Percentiles rank a stretch among this genome's conserved stretches.
These are phyloP conservation scores for Wallacemonas sp. DNA, from an alignment of 208 protist genomes.

Conservation along the genomic window DNA sequence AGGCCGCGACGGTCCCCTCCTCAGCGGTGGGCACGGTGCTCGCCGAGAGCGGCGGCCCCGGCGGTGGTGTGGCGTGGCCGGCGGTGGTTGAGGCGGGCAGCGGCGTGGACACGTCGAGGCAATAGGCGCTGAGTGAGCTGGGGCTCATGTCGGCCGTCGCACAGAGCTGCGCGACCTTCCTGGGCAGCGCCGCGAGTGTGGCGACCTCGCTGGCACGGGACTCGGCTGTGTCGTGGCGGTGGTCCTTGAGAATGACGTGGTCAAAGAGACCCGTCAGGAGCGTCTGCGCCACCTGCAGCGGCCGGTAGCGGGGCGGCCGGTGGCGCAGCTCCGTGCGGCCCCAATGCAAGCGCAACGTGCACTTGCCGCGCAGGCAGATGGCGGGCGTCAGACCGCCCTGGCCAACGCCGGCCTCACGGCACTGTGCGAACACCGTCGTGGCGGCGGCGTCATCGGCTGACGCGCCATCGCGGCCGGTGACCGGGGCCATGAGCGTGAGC, in stretches of 20 bases:
- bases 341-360: conserved; percentile 44
- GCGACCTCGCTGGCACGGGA: too few relatives aligned
- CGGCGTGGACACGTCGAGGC: too few relatives aligned
- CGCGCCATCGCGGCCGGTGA: not conserved
- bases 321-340: conserved; percentile 61
- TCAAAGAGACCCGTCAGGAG: conserved; percentile 36
- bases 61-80: too few relatives aligned
- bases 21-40: not conserved
- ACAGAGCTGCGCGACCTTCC: conserved; percentile 18
- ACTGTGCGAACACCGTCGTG: not conserved
- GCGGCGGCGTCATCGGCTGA: not conserved
- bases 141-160: conserved; percentile 25
- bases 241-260: conserved; percentile 15
- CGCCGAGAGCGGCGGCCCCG: too few relatives aligned
- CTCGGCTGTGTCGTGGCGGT: too few relatives aligned
- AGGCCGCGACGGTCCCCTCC: not conserved
- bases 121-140: conserved; percentile 22
- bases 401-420: not conserved
- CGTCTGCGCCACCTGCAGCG: conserved; percentile 41
- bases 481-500: not conserved
- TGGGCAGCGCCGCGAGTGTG: too few relatives aligned
- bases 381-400: conserved; percentile 33
- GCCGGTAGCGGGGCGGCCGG: conserved; percentile 39
- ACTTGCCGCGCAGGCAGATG: conserved; percentile 59
- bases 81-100: too few relatives aligned